These are phyloP conservation scores for Mucor saturninus DNA, from an alignment of 371 early-diverging fungal genomes.

Conservation along the genomic window DNA sequence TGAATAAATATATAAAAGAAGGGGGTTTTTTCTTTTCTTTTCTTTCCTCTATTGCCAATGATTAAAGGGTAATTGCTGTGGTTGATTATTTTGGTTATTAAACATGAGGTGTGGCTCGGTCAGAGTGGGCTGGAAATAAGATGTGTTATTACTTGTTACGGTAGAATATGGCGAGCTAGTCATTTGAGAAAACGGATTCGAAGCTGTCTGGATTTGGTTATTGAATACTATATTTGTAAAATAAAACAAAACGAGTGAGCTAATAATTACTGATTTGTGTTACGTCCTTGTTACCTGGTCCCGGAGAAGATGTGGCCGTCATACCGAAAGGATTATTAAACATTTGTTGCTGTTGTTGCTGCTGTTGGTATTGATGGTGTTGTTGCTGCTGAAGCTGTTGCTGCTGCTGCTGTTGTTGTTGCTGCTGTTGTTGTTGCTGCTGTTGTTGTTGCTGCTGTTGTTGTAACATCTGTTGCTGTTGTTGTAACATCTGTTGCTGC, in stretches of 20 bases:
- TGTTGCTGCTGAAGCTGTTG: constrained; percentile 18
- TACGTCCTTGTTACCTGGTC: not conserved
- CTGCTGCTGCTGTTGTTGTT: constrained; percentile 15
- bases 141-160: constrained; percentile 1
- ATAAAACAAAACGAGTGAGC: not conserved
- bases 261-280: not conserved
- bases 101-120: not conserved
- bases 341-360: not conserved
- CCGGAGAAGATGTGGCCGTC: not conserved
- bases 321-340: constrained; percentile 15
- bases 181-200: constrained; percentile 35
- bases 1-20: not conserved
- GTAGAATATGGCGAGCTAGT: constrained; percentile 9
- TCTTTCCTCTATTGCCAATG: constrained; percentile 2
- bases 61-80: not conserved
- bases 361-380: constrained; percentile 17
- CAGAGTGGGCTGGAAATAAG: constrained; percentile 10
- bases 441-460: constrained; percentile 21
- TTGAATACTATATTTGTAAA: not conserved
- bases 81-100: constrained; percentile 4
- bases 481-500: constrained; percentile 6
- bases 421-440: constrained; percentile 22
- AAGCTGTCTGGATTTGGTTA: not conserved
- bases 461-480: constrained; percentile 15
- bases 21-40: not conserved